A percentile compares a stretch with the other conserved stretches of the same genome.
phyloP scores from a whole-genome alignment of 2,329 filamentous ascomycete genomes.

The Ploettnerulaceae sp. region DNA sequence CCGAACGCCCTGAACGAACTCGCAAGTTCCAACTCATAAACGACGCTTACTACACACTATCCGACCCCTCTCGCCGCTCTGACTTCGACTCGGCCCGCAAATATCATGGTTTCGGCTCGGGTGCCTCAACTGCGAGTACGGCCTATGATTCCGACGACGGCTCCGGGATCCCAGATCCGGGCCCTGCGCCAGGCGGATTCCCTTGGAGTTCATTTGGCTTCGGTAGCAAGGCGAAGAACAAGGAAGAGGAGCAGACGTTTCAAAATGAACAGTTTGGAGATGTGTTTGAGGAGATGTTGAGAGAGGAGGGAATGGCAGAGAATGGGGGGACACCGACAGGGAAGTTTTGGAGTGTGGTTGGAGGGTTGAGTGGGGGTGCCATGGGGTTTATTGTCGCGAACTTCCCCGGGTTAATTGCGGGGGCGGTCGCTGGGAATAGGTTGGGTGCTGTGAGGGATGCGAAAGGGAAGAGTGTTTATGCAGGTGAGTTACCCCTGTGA shows the following conservation, averaged over 20 bases:
- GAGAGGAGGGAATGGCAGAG: conserved; percentile 78
- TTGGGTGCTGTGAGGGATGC: conserved; percentile 86
- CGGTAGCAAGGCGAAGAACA: conserved; percentile 38
- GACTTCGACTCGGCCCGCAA: conserved; percentile 77
- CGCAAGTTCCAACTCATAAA: conserved; percentile 88
- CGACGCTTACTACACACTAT: conserved; percentile 89
- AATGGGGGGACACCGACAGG: conserved; percentile 56
- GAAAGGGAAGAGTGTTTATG: conserved; percentile 91
- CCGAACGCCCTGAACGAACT: conserved; percentile 76
- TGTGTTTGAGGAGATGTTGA: conserved; percentile 85
- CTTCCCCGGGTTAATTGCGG: conserved; percentile 80
- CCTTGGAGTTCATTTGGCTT: conserved; percentile 71
- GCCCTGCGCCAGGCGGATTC: conserved; percentile 46
- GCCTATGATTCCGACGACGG: conserved; percentile 44
- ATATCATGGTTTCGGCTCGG: conserved; percentile 47
- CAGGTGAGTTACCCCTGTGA: conserved; percentile 41
- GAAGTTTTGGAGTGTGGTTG: conserved; percentile 82
- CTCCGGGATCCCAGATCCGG: conserved; percentile 37
- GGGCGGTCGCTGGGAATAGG: conserved; percentile 86
- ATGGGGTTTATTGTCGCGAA: conserved; percentile 96
- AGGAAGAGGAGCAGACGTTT: conserved; percentile 52
- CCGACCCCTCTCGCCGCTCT: conserved; percentile 67
- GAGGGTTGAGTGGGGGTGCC: conserved; percentile 79
- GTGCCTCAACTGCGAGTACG: conserved; percentile 38
- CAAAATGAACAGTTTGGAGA: conserved; percentile 81